These are phyloP conservation scores for Casuarina equisetifolia DNA, from an alignment of 306 rosid genomes.

Conservation along the genomic window DNA sequence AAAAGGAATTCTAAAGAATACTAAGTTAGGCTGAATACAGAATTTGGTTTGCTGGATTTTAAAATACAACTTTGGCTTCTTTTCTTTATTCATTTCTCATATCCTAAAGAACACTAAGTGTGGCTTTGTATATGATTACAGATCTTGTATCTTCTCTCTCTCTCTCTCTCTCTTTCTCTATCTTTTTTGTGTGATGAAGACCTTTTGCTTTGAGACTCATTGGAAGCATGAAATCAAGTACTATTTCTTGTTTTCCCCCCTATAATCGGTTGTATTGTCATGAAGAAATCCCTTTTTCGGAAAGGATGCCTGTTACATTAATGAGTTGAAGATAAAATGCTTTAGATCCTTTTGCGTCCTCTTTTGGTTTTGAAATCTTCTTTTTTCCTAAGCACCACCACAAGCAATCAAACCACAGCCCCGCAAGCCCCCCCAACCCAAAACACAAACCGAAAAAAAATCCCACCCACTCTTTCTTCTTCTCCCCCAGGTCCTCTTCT, in stretches of 20 bases:
- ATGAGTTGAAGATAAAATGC: neutral
- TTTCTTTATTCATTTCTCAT: neutral
- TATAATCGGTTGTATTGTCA: no score
- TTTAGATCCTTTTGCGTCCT: neutral
- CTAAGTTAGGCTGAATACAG: neutral
- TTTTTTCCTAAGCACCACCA: neutral
- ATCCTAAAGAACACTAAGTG: neutral
- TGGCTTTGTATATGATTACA: neutral
- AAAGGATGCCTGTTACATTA: no score
- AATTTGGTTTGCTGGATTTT: neutral
- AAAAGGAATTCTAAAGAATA: neutral
- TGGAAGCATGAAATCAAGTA: no score
- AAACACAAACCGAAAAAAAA: no score
- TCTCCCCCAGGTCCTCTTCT: neutral
- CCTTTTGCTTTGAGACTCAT: no score
- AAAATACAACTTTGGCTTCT: neutral
- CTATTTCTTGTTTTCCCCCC: no score
- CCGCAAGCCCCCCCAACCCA: no score
- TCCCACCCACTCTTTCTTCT: neutral
- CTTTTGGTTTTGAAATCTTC: neutral
- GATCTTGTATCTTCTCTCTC: neutral
- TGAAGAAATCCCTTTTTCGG: no score
- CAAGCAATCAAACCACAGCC: no score
- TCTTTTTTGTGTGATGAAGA: no score
- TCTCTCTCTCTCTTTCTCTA: no score